Conservation (phyloP, 2,329 filamentous ascomycete genomes). For the Talaromyces funiculosus region DNA sequence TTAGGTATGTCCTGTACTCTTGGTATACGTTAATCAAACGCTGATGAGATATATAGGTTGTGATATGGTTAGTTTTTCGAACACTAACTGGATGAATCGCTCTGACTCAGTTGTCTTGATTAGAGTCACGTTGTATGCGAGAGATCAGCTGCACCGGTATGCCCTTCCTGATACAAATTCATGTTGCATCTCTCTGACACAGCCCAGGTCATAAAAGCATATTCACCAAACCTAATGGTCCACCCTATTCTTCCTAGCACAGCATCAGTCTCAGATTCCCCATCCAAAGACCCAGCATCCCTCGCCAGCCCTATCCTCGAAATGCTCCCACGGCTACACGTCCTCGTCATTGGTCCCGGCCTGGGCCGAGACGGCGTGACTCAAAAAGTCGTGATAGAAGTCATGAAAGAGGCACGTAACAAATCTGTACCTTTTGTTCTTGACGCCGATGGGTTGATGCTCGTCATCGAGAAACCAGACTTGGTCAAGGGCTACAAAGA, state of each 20-base stretch:
- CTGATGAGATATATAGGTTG: slow-evolving; percentile 39
- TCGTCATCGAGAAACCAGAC: slow-evolving; percentile 70
- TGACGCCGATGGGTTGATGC: slow-evolving; percentile 79
- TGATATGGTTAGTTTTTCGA: slow-evolving; percentile 64
- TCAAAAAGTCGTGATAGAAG: slow-evolving; percentile 73
- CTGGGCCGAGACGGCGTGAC: slow-evolving; percentile 85
- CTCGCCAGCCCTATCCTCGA: slow-evolving; percentile 66
- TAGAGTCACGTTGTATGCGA: slow-evolving; percentile 88
- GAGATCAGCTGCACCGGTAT: slow-evolving; percentile 64
- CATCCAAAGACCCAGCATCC: slow-evolving; percentile 48
- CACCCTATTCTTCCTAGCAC: slow-evolving; percentile 89
- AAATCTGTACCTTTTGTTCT: slow-evolving; percentile 72
- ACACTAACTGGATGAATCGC: background rate
- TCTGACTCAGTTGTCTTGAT: background rate
- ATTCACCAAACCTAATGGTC: slow-evolving; percentile 97
- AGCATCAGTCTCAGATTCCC: slow-evolving; percentile 44
- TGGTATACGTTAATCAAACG: background rate
- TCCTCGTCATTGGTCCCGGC: slow-evolving; percentile 87
- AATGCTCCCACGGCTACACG: slow-evolving; percentile 82
- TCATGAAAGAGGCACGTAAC: slow-evolving; percentile 72
- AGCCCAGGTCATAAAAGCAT: slow-evolving; percentile 81
- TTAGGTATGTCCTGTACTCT: slow-evolving; percentile 51
- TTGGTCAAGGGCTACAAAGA: slow-evolving; percentile 74
- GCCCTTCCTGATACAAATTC: slow-evolving; percentile 1
- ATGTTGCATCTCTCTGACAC: background rate